phyloP scores from a whole-genome alignment of 176 grass and related monocot genomes.

The Musa troglodytarum region DNA sequence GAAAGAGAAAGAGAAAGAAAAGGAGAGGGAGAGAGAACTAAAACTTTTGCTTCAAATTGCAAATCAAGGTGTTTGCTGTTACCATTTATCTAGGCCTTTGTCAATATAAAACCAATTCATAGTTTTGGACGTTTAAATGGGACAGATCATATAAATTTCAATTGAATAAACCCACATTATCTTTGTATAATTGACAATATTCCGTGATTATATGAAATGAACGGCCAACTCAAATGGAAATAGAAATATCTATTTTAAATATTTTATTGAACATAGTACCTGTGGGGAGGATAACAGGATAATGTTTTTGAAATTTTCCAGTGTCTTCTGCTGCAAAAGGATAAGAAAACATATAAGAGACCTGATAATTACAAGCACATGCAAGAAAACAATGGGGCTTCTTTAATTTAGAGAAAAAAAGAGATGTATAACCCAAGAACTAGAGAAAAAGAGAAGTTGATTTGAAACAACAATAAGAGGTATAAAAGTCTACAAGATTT shows the following conservation, averaged over 20 bases:
- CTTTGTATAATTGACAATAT: too few relatives aligned
- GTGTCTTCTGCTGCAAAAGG: conserved; percentile 68
- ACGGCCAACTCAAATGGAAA: neutral
- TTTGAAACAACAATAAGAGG: neutral
- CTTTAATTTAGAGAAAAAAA: neutral
- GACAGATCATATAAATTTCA: too few relatives aligned
- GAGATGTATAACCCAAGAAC: neutral
- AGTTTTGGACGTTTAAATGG: too few relatives aligned
- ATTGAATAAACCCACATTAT: too few relatives aligned
- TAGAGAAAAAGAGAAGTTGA: neutral
- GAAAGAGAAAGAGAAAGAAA: too few relatives aligned
- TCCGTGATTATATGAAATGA: too few relatives aligned
- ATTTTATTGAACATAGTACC: conserved; percentile 29
- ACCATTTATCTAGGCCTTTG: too few relatives aligned
- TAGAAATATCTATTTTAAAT: neutral
- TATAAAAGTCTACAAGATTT: neutral
- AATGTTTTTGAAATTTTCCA: conserved; percentile 82
- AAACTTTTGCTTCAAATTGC: too few relatives aligned
- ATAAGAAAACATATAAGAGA: conserved; percentile 12
- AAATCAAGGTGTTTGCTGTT: too few relatives aligned
- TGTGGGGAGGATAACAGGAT: conserved; percentile 80
- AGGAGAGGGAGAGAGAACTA: too few relatives aligned
- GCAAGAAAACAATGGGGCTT: neutral
- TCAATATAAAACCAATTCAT: too few relatives aligned
- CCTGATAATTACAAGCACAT: neutral